Evolutionary conservation across 2,329 filamentous ascomycete genomes (phyloP).

Genomic region (Aspergillus sojae): DNA sequence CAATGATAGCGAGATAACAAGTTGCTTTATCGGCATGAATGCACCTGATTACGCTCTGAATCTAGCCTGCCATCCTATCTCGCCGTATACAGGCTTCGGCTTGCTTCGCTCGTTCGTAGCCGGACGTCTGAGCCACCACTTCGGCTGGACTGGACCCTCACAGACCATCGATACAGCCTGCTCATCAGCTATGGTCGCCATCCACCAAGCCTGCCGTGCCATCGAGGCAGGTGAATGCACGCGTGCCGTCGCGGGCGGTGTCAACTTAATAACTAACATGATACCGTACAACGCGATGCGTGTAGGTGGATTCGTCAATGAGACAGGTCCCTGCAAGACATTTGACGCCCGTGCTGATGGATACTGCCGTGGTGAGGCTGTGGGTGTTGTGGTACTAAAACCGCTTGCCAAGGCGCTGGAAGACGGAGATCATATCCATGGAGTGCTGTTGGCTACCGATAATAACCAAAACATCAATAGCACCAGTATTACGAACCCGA

Average conservation of each 20-base stretch:
- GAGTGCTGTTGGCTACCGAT: constrained; percentile 34
- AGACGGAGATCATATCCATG: constrained; percentile 50
- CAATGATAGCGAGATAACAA: no score
- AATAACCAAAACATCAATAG: constrained; percentile 30
- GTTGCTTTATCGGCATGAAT: no score
- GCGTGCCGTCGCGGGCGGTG: constrained; percentile 38
- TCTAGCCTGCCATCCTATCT: no score
- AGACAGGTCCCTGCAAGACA: constrained; percentile 50
- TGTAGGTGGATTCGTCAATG: constrained; percentile 45
- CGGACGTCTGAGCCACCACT: constrained; percentile 45
- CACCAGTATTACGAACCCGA: constrained; percentile 16
- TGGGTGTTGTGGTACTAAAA: constrained; percentile 51
- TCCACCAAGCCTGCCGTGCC: constrained; percentile 27
- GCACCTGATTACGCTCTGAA: no score
- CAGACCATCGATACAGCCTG: constrained; percentile 47
- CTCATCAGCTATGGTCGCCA: constrained; percentile 42
- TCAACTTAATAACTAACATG: constrained; percentile 31
- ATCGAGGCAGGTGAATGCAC: constrained; percentile 25
- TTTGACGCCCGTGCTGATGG: constrained; percentile 53
- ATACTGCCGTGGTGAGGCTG: constrained; percentile 54
- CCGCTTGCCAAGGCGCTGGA: constrained; percentile 45
- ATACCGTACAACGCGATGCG: constrained; percentile 27
- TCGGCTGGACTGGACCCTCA: constrained; percentile 48
- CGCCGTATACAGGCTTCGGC: no score
- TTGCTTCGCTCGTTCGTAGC: constrained; percentile 12